Evolutionary conservation across 805 yeast species (phyloP).

Genomic region (Metschnikowia reukaufii): DNA sequence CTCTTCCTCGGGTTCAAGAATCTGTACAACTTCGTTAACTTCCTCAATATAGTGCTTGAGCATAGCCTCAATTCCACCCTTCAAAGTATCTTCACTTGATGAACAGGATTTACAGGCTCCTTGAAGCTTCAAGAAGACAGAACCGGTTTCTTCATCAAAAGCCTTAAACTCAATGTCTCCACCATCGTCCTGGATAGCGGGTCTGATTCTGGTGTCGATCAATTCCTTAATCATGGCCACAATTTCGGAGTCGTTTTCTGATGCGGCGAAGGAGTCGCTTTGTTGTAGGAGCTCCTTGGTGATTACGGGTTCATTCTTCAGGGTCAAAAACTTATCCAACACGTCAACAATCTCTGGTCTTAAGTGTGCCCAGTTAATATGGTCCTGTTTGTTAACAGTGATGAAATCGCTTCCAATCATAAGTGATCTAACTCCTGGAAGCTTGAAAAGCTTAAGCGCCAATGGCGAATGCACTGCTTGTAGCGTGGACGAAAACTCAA

Average conservation of each 20-base stretch:
- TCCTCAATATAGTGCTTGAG: conserved; percentile 95
- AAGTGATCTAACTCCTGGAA: conserved; percentile 65
- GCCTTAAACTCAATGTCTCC: conserved; percentile 92
- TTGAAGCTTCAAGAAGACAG: conserved; percentile 81
- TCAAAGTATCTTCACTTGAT: conserved; percentile 84
- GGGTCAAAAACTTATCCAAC: conserved; percentile 49
- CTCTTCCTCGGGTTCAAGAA: conserved; percentile 73
- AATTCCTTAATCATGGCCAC: conserved; percentile 89
- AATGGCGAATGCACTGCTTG: conserved; percentile 63
- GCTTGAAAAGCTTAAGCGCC: conserved; percentile 57
- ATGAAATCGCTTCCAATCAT: conserved; percentile 75
- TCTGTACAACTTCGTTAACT: conserved; percentile 83
- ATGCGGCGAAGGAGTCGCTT: conserved; percentile 43
- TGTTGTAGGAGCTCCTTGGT: conserved; percentile 42
- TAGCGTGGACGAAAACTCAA: conserved; percentile 53
- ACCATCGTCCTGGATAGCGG: conserved; percentile 98
- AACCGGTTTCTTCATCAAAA: conserved; percentile 81
- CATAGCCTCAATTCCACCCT: conserved; percentile 97
- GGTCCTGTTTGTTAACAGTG: conserved; percentile 67
- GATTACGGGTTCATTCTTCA: conserved; percentile 38
- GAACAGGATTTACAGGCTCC: conserved; percentile 98
- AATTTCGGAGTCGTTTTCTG: conserved; percentile 62
- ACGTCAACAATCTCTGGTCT: conserved; percentile 64
- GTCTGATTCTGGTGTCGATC: conserved; percentile 91
- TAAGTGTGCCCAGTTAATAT: conserved; percentile 56